Percentiles rank a stretch among this genome's conserved stretches.
These are phyloP conservation scores for Penicillium taxi DNA, from an alignment of 495 filamentous ascomycete species.

Conservation along the genomic window DNA sequence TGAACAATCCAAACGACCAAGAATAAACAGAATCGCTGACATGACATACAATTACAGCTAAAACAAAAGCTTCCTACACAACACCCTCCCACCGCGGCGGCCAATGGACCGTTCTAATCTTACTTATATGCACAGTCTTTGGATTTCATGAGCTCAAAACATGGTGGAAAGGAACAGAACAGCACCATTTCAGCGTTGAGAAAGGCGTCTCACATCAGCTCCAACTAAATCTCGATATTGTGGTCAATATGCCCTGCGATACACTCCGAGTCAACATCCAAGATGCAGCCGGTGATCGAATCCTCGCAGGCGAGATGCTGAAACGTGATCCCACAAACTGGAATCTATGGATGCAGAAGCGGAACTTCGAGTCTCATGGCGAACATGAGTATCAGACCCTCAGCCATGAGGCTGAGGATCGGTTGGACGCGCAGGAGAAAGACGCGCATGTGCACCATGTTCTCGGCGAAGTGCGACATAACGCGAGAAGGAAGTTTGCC, in stretches of 20 bases:
- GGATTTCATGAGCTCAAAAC: conserved; percentile 66
- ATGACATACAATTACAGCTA: conserved; percentile 49
- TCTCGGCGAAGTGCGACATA: conserved; percentile 35
- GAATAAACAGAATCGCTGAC: conserved; percentile 4
- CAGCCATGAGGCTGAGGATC: conserved; percentile 37
- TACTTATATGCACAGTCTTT: conserved; percentile 62
- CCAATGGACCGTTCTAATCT: conserved; percentile 83
- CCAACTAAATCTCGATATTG: conserved; percentile 92
- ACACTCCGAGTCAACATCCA: conserved; percentile 95
- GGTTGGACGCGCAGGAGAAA: conserved; percentile 39
- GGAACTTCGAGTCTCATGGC: conserved; percentile 56
- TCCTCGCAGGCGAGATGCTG: conserved; percentile 71
- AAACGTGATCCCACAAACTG: conserved; percentile 70
- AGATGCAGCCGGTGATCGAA: conserved; percentile 85
- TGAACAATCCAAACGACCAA: too few relatives aligned
- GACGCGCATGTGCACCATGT: conserved; percentile 48
- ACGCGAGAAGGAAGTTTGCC: conserved; percentile 46
- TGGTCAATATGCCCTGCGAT: conserved; percentile 82
- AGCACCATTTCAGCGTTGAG: conserved; percentile 88
- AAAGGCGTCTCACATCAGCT: conserved; percentile 80
- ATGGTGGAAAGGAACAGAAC: conserved; percentile 77
- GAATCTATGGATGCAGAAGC: conserved; percentile 71
- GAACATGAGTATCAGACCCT: conserved; percentile 46
- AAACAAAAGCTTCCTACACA: conserved; percentile 90
- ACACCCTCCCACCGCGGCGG: conserved; percentile 74